A percentile compares a stretch with the other conserved stretches of the same genome.
phyloP scores from a whole-genome alignment of 768 basidiomycete species.

The Kwoniella sp. region DNA sequence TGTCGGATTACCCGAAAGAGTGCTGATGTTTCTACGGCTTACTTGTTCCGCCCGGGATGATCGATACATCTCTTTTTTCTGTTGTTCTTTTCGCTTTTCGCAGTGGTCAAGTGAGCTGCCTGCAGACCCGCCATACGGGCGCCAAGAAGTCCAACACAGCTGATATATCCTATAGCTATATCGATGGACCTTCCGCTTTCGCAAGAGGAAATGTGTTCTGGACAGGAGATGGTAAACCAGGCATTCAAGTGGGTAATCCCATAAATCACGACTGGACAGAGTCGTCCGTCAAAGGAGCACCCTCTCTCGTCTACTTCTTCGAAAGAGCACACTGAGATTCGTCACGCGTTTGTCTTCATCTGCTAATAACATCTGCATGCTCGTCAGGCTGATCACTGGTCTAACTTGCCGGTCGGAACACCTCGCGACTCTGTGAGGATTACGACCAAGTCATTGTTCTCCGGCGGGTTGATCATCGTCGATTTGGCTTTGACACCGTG shows the following conservation, averaged over 20 bases:
- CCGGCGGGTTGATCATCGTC: constrained; percentile 51
- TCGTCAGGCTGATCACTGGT: constrained; percentile 49
- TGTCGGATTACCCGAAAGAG: too few species aligned
- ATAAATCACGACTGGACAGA: not conserved
- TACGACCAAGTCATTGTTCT: constrained; percentile 42
- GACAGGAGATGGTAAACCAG: constrained; percentile 45
- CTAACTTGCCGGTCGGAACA: constrained; percentile 20
- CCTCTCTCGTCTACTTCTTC: too few species aligned
- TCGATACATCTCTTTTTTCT: not conserved
- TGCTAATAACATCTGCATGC: too few species aligned
- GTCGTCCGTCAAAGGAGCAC: not conserved
- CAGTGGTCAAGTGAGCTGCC: constrained; percentile 44
- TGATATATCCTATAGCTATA: constrained; percentile 28
- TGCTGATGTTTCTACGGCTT: too few species aligned
- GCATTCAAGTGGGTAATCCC: constrained; percentile 46
- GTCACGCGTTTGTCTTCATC: too few species aligned
- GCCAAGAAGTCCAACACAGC: not conserved
- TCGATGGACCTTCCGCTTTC: constrained; percentile 41
- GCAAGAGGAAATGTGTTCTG: constrained; percentile 48
- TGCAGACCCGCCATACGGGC: too few species aligned
- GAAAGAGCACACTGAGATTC: too few species aligned
- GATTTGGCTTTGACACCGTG: constrained; percentile 52
- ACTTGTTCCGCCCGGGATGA: too few species aligned
- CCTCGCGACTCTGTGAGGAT: constrained; percentile 47
- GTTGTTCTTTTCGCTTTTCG: not conserved